Conservation (phyloP, 306 rosid species). For the Quercus agrifolia region DNA sequence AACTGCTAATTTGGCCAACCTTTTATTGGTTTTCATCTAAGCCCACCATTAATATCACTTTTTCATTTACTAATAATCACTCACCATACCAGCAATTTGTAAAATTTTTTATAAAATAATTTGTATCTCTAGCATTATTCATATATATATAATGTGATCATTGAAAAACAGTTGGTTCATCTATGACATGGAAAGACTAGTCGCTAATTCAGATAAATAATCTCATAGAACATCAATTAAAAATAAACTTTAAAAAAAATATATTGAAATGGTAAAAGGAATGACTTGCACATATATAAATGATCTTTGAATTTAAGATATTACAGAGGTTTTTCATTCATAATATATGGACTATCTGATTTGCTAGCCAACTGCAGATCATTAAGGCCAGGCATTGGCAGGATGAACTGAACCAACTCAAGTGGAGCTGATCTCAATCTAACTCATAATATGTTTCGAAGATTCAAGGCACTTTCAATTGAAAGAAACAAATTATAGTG, state of each 20-base stretch:
- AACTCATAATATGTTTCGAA: background rate
- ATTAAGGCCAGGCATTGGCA: background rate
- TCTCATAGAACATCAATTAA: background rate
- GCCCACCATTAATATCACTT: no score
- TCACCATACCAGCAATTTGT: no score
- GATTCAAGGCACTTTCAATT: constrained; percentile 8
- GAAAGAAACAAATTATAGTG: background rate
- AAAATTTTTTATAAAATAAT: no score
- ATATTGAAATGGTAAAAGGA: background rate
- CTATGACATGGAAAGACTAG: background rate
- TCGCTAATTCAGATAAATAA: background rate
- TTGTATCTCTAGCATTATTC: no score
- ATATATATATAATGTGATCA: background rate
- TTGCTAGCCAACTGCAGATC: background rate
- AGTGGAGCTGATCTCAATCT: constrained; percentile 1
- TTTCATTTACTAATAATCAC: no score
- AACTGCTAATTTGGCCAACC: no score
- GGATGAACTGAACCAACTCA: background rate
- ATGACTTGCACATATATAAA: background rate
- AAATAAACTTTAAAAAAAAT: background rate
- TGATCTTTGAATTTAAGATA: background rate
- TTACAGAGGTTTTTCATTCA: background rate
- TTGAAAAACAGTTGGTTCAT: background rate
- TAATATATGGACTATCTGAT: background rate
- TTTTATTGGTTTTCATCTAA: no score